Evolutionary conservation across 768 basidiomycete species (phyloP).

Genomic region (Imleria badia): DNA sequence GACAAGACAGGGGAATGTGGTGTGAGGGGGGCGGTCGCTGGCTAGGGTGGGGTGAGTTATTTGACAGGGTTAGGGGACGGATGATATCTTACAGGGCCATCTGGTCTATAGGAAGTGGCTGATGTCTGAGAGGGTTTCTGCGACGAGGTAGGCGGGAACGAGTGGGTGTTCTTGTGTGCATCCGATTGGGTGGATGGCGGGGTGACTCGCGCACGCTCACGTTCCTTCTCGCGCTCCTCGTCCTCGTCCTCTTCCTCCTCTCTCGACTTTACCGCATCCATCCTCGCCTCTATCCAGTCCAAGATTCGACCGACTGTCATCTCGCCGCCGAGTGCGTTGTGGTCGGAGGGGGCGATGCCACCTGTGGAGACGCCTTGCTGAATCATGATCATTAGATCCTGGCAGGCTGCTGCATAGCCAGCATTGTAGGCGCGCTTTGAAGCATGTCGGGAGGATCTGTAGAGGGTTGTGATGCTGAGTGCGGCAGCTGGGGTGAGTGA

Average conservation of each 20-base stretch:
- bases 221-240: constrained; percentile 63
- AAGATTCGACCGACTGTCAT: constrained; percentile 78
- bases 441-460: constrained; percentile 72
- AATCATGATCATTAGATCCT: constrained; percentile 78
- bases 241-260: constrained; percentile 86
- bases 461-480: constrained; percentile 80
- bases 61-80: not conserved
- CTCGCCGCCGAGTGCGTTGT: constrained; percentile 51
- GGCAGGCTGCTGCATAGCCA: constrained; percentile 77
- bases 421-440: constrained; percentile 81
- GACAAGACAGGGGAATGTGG: constrained; percentile 32
- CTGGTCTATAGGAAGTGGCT: constrained; percentile 16
- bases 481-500: constrained; percentile 59
- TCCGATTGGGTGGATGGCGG: constrained; percentile 21
- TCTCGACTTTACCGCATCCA: constrained; percentile 70
- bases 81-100: constrained; percentile 33
- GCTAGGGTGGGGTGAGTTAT: constrained; percentile 18
- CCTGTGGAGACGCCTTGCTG: constrained; percentile 76
- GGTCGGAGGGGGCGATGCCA: constrained; percentile 41
- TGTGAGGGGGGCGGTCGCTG: constrained; percentile 26
- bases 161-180: constrained; percentile 17
- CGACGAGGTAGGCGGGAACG: constrained; percentile 17
- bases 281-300: constrained; percentile 82
- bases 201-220: constrained; percentile 38
- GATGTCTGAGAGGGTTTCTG: constrained; percentile 19